phyloP scores from a whole-genome alignment of 2,329 filamentous ascomycete species.

The Aspergillus costaricaensis region DNA sequence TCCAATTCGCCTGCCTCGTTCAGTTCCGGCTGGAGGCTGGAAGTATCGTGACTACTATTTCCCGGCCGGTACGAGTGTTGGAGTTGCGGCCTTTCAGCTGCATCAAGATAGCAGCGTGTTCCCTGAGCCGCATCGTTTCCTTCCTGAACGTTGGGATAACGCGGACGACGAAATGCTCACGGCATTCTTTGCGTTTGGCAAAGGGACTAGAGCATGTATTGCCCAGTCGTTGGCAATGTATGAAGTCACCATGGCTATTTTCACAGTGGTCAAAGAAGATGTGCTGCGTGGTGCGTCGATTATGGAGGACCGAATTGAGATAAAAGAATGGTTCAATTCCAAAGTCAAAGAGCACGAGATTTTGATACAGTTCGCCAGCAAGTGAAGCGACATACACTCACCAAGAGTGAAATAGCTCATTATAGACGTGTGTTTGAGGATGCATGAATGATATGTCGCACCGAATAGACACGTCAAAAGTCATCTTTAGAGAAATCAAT shows the following conservation, averaged over 20 bases:
- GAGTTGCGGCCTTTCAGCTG: constrained; percentile 48
- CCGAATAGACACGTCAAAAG: not conserved
- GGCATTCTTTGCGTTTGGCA: constrained; percentile 53
- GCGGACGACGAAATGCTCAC: constrained; percentile 43
- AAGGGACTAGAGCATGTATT: constrained; percentile 53
- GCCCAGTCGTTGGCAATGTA: constrained; percentile 51
- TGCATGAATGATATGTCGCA: not conserved
- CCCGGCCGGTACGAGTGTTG: constrained; percentile 50
- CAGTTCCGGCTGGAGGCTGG: constrained; percentile 46
- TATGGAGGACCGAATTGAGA: constrained; percentile 48
- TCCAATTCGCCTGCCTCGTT: constrained; percentile 52
- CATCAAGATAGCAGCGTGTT: constrained; percentile 51
- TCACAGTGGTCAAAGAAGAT: constrained; percentile 46
- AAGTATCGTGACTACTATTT: constrained; percentile 42
- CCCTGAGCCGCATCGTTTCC: constrained; percentile 45
- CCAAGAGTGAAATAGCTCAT: not conserved
- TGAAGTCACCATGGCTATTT: constrained; percentile 48
- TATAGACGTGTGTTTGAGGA: no score
- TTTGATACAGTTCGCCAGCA: constrained; percentile 13
- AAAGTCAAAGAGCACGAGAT: constrained; percentile 54
- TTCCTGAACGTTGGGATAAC: constrained; percentile 53
- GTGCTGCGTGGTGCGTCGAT: constrained; percentile 49
- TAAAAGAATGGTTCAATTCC: constrained; percentile 60
- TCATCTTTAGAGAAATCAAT: constrained; percentile 1
- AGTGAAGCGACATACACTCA: not conserved